Conservation (phyloP, 441 rosid species). For the Theobroma grandiflorum region DNA sequence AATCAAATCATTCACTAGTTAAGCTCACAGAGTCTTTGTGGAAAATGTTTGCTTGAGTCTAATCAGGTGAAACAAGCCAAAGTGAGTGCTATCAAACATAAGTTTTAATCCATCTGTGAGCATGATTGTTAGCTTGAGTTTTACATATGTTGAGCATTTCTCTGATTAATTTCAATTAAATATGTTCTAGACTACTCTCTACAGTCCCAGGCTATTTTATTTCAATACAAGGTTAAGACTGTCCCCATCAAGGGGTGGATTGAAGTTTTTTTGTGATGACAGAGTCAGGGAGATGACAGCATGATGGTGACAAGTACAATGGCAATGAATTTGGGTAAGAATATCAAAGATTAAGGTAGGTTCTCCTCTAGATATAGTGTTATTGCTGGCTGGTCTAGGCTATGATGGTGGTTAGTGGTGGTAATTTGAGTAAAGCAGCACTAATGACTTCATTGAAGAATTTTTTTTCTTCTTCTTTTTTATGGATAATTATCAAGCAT, state of each 20-base stretch:
- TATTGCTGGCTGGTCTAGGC: constrained; percentile 39
- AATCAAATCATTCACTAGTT: neutral
- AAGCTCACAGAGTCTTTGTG: neutral
- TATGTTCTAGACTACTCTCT: no score
- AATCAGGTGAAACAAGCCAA: neutral
- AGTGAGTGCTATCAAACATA: neutral
- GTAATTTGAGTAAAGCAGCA: constrained; percentile 47
- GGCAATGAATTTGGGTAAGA: constrained; percentile 19
- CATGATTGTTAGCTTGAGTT: neutral
- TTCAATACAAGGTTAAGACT: constrained; percentile 35
- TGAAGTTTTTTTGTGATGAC: constrained; percentile 24
- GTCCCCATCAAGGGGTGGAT: constrained; percentile 39
- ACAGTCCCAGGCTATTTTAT: no score
- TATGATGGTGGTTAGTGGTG: constrained; percentile 45
- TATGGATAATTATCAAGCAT: constrained; percentile 19
- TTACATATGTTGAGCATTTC: neutral
- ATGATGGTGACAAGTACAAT: constrained; percentile 53
- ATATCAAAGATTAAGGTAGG: constrained; percentile 12
- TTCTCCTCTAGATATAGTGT: constrained; percentile 23
- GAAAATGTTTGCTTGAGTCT: neutral
- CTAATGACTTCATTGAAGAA: constrained; percentile 30
- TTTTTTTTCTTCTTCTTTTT: neutral
- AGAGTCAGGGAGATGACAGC: constrained; percentile 53
- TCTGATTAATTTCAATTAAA: no score
- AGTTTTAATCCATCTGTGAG: neutral